Percentiles rank a stretch among this genome's conserved stretches.
Evolutionary conservation across 169 alveolate genomes (phyloP).

Genomic region (Eimeria brunetti): DNA sequence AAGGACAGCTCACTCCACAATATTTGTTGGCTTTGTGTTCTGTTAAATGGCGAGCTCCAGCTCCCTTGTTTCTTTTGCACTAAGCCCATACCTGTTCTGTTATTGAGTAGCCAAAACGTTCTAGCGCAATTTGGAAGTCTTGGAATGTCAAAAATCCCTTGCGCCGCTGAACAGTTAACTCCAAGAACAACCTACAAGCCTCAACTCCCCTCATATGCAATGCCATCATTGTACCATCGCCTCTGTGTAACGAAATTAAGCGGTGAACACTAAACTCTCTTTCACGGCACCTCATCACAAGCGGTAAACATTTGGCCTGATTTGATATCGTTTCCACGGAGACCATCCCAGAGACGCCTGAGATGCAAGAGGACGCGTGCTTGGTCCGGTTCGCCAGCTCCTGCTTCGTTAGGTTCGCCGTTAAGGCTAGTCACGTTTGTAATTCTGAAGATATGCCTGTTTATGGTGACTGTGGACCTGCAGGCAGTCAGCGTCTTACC

Average conservation of each 20-base stretch:
- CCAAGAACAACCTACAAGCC: not conserved
- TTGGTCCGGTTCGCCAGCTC: slow-evolving; percentile 17
- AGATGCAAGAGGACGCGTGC: slow-evolving; percentile 60
- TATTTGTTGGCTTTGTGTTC: not conserved
- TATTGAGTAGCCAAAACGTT: slow-evolving; percentile 50
- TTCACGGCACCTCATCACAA: slow-evolving; percentile 48
- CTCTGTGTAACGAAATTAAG: not conserved
- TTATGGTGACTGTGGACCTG: slow-evolving; percentile 39
- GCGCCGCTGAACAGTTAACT: not conserved
- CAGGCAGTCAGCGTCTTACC: not conserved
- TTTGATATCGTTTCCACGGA: slow-evolving; percentile 53
- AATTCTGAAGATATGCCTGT: not conserved
- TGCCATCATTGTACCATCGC: no score
- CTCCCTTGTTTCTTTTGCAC: not conserved
- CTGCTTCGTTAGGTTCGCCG: not conserved
- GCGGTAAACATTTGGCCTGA: slow-evolving; percentile 19
- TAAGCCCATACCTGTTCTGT: slow-evolving; percentile 36
- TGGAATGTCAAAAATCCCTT: slow-evolving; percentile 26
- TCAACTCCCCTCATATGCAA: not conserved
- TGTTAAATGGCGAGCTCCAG: not conserved
- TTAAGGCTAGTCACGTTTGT: not conserved
- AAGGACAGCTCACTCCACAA: not conserved
- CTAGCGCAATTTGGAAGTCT: slow-evolving; percentile 27
- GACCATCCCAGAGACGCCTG: slow-evolving; percentile 53
- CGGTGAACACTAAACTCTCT: not conserved